Percentiles rank a stretch among this genome's conserved stretches.
These are phyloP conservation scores for Penicillium verrucosum DNA, from an alignment of 2,329 filamentous ascomycete genomes.

Conservation along the genomic window DNA sequence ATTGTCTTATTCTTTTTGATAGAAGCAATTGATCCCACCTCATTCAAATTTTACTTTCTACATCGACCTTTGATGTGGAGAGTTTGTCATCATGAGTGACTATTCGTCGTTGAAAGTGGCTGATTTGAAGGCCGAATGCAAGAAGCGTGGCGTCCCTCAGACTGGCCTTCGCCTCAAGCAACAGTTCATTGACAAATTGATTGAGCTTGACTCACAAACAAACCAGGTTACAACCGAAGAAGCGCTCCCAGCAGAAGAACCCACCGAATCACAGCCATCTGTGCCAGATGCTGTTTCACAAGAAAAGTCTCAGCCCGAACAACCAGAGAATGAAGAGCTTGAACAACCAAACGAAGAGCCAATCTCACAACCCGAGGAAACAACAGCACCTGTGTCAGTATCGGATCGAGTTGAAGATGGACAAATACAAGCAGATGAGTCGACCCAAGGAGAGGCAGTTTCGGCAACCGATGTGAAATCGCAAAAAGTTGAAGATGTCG, in stretches of 20 bases:
- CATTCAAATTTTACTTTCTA: not conserved
- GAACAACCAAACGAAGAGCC: conserved; percentile 5
- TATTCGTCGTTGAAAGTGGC: conserved; percentile 66
- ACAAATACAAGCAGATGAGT: conserved; percentile 8
- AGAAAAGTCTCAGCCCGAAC: conserved; percentile 17
- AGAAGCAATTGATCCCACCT: not conserved
- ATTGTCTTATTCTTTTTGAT: not conserved
- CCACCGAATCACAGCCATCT: conserved; percentile 6
- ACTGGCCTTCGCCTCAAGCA: conserved; percentile 68
- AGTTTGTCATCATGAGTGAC: conserved; percentile 45
- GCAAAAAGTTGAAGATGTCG: conserved; percentile 12
- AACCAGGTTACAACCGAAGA: conserved; percentile 26
- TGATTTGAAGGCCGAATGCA: conserved; percentile 72
- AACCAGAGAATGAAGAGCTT: conserved; percentile 8
- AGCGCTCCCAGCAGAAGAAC: conserved; percentile 16
- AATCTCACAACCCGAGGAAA: not conserved
- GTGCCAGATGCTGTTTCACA: conserved; percentile 8
- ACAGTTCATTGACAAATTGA: conserved; percentile 61
- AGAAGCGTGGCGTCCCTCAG: conserved; percentile 65
- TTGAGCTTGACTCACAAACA: conserved; percentile 41
- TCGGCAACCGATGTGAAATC: not conserved
- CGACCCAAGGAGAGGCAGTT: not conserved
- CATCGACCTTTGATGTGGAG: conserved; percentile 8
- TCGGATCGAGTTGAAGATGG: conserved; percentile 9
- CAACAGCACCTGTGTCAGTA: not conserved